These are phyloP conservation scores for Fusarium floridanum DNA, from an alignment of 2,329 filamentous ascomycete genomes.

Conservation along the genomic window DNA sequence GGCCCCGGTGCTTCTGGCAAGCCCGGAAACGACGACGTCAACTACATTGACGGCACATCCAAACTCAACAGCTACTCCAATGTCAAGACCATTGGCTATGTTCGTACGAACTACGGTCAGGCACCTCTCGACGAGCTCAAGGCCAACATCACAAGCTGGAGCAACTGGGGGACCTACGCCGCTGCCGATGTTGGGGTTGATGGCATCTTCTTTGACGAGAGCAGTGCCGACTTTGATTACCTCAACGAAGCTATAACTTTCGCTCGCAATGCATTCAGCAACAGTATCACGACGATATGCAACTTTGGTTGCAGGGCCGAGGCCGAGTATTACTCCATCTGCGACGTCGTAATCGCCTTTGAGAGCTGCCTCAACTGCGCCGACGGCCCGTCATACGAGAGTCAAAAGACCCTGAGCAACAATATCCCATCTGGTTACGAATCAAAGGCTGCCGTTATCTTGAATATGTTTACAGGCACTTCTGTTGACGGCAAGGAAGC, in stretches of 20 bases:
- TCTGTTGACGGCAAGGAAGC: constrained; percentile 21
- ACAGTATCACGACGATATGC: constrained; percentile 33
- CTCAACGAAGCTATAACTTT: constrained; percentile 31
- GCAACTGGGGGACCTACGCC: constrained; percentile 31
- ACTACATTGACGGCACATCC: constrained; percentile 39
- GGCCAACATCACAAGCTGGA: constrained; percentile 37
- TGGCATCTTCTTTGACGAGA: constrained; percentile 44
- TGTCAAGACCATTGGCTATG: constrained; percentile 42
- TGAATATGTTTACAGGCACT: constrained; percentile 34
- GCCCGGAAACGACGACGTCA: constrained; percentile 38
- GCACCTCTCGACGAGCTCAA: constrained; percentile 35
- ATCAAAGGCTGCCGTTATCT: constrained; percentile 28
- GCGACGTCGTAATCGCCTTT: constrained; percentile 43
- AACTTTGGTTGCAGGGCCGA: constrained; percentile 38
- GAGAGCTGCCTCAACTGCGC: constrained; percentile 43
- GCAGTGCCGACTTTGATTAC: constrained; percentile 24
- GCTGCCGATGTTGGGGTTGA: constrained; percentile 31
- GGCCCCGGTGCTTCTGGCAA: constrained; percentile 35
- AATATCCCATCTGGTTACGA: constrained; percentile 24
- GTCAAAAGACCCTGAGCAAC: constrained; percentile 24
- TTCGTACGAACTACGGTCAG: constrained; percentile 36
- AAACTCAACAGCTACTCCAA: constrained; percentile 39
- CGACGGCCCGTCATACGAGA: constrained; percentile 30
- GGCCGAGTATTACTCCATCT: constrained; percentile 38
- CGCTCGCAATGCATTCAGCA: constrained; percentile 16